Percentiles rank a stretch among this genome's conserved stretches.
Evolutionary conservation across 169 alveolate genomes (phyloP).

Genomic region (Cryptosporidium parvum): DNA sequence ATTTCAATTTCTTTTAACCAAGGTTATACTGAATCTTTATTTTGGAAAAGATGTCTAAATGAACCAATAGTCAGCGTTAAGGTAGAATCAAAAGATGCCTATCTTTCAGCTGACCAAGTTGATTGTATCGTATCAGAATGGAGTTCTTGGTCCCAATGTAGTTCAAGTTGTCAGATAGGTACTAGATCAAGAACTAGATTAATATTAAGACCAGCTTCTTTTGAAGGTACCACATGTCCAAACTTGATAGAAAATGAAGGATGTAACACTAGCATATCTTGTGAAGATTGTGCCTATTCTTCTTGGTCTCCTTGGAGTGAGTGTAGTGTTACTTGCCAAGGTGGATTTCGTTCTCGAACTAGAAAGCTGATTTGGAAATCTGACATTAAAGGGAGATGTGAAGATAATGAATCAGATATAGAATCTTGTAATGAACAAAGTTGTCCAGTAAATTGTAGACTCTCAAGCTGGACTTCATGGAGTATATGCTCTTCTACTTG

Average conservation of each 20-base stretch:
- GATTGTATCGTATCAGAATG: constrained; percentile 73
- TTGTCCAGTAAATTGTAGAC: constrained; percentile 53
- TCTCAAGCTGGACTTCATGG: constrained; percentile 62
- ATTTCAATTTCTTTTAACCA: constrained; percentile 36
- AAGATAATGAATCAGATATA: constrained; percentile 21
- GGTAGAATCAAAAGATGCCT: constrained; percentile 29
- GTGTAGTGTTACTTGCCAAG: constrained; percentile 58
- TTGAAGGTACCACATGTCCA: constrained; percentile 64
- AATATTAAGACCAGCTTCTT: constrained; percentile 48
- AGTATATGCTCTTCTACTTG: constrained; percentile 67
- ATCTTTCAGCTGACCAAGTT: constrained; percentile 65
- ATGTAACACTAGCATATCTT: constrained; percentile 39
- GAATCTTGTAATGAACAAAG: constrained; percentile 62
- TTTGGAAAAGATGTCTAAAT: constrained; percentile 70
- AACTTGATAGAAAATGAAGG: constrained; percentile 54
- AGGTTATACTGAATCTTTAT: constrained; percentile 62
- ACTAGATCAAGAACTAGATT: constrained; percentile 70
- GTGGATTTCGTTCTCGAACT: constrained; percentile 52
- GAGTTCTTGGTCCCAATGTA: constrained; percentile 74
- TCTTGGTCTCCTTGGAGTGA: constrained; percentile 41
- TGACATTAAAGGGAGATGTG: constrained; percentile 30
- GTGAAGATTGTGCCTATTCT: constrained; percentile 57
- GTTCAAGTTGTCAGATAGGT: constrained; percentile 63
- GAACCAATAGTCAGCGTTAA: constrained; percentile 71
- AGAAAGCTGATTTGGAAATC: constrained; percentile 73